Evolutionary conservation across 1,284 basidiomycete genomes (phyloP), one percentile per base, ranked within the genome.

Genomic region (Phenoliferia sp.): DNA sequence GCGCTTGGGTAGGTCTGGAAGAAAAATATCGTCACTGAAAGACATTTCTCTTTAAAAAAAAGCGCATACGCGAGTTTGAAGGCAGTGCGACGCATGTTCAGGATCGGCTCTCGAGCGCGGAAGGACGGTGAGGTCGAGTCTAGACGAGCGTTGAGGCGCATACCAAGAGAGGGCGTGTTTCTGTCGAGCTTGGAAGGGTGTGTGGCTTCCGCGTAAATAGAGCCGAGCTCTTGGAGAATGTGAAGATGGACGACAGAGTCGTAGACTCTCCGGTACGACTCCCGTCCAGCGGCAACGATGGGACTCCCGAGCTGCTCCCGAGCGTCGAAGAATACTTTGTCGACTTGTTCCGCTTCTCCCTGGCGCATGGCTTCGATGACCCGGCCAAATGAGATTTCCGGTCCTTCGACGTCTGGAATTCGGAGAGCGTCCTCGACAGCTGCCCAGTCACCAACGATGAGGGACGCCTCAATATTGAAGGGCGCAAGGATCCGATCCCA

Each of bases 381-480:
- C 32, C 88, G 85, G 3, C 90, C 94, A 67, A 96, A 88, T 26
- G 90, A 86, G 48, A 90, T 83, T 50, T 90, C 85, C 0, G 92
- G 77, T 19, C 80, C 79, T 29, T 74, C 76, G 82, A 39, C 79
- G 76, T 61, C 83, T 80, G 31, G 83, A 80, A 81, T 79, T n/a
- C 83, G 79, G 39, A 88, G 84, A 39, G 90, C 82, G 6, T 79
- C 78, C 66, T 86, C 82, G 29, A 97, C 88, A 59, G 89, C 89
- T 12, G 86, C 83, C 94, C 95, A 98, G 72, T 95, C 92, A 10
- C 93, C 90, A 28, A 93, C 88, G 83, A 95, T 95, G 87, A 94
- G 95, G 1, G 92, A 91, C 65, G 94, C 92, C 80, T 99, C 95
- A 17, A 92, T 88, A 72, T 92, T 89, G 78, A 92, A 98, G 0